These are phyloP conservation scores for Serendipita sp. DNA, from an alignment of 768 basidiomycete species.

Conservation along the genomic window DNA sequence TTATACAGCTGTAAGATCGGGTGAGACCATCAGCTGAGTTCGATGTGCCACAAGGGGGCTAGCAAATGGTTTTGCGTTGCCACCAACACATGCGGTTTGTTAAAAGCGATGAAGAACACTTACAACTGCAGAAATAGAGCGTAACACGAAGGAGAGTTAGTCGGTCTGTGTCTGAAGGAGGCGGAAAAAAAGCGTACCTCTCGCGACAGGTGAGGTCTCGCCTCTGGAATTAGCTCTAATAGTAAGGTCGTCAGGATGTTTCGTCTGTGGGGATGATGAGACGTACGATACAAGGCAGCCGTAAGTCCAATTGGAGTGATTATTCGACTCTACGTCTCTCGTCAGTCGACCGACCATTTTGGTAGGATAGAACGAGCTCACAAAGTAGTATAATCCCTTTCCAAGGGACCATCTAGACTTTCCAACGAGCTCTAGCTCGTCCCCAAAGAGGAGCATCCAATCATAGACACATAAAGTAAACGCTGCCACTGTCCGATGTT, in stretches of 20 bases:
- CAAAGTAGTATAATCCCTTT: conserved; percentile 4
- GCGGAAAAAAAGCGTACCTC: not conserved
- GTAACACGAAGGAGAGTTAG: not conserved
- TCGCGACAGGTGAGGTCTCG: not conserved
- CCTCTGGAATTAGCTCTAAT: not conserved
- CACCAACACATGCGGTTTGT: not conserved
- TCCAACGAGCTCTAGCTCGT: not conserved
- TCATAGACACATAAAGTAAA: not conserved
- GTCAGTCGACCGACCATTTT: not conserved
- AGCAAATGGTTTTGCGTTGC: not conserved
- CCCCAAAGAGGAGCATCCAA: not conserved
- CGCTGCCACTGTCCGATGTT: not conserved
- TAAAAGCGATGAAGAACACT: not conserved
- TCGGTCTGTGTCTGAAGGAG: not conserved
- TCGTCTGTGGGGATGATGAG: not conserved
- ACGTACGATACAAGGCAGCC: not conserved
- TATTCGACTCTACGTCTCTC: not conserved
- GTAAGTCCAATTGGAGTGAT: not conserved
- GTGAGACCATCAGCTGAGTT: not conserved
- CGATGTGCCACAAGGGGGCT: not conserved
- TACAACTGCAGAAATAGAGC: not conserved
- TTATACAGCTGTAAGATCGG: not conserved
- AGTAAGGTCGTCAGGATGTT: not conserved
- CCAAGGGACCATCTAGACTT: not conserved
- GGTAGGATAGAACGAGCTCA: not conserved